Evolutionary conservation across 306 rosid genomes (phyloP).

Genomic region (Dryas drummondii): DNA sequence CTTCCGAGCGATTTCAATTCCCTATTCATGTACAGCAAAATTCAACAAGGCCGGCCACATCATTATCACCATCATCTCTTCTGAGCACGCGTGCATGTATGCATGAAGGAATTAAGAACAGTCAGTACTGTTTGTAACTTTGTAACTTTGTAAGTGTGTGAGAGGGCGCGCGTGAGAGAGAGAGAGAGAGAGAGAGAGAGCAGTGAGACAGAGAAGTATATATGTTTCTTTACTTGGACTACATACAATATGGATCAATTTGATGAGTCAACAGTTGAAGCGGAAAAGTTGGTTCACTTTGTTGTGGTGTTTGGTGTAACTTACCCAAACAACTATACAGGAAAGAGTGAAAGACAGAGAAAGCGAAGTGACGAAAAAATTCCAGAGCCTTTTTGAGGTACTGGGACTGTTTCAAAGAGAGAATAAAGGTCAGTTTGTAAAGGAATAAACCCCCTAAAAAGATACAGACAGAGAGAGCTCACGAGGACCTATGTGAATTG

Average conservation of each 20-base stretch:
- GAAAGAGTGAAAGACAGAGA: constrained; percentile 14
- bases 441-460: constrained; percentile 27
- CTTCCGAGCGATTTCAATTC: not conserved
- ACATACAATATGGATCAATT: constrained; percentile 23
- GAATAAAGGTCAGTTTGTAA: constrained; percentile 19
- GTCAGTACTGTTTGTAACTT: constrained; percentile 11
- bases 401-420: constrained; percentile 9
- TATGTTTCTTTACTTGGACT: constrained; percentile 19
- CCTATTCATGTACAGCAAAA: no score
- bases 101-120: not conserved
- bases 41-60: not conserved
- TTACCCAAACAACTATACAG: not conserved
- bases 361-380: constrained; percentile 14
- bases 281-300: constrained; percentile 30
- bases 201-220: no score
- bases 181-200: no score
- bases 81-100: constrained; percentile 41
- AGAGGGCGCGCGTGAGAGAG: no score
- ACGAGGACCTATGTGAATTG: constrained; percentile 33
- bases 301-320: constrained; percentile 14
- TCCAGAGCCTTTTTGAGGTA: not conserved
- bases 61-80: constrained; percentile 18
- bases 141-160: no score
- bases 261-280: not conserved
- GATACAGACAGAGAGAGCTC: constrained; percentile 29